phyloP scores from a whole-genome alignment of 352 stramenopile species.

The Globisporangium echinulatum region DNA sequence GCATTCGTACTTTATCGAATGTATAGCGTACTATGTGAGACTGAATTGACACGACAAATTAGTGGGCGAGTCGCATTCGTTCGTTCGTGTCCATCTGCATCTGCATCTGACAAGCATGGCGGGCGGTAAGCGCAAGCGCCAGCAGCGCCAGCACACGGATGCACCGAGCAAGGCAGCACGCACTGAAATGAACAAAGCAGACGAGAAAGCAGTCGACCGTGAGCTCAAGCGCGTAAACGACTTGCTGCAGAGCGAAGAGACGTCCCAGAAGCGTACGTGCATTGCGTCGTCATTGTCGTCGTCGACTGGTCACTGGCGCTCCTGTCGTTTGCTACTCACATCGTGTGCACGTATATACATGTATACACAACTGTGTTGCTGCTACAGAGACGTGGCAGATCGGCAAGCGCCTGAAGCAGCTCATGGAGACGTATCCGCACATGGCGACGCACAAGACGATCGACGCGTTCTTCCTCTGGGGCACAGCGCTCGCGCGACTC shows the following conservation, averaged over 20 bases:
- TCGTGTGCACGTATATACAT: conserved; percentile 2
- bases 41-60: no score
- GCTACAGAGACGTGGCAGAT: conserved; percentile 78
- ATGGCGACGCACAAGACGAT: conserved; percentile 50
- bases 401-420: conserved; percentile 74
- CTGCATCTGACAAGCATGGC: neutral
- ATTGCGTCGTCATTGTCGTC: neutral
- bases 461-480: conserved; percentile 79
- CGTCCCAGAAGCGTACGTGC: conserved; percentile 45
- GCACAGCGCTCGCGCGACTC: conserved; percentile 63
- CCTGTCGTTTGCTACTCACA: neutral
- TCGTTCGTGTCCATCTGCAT: neutral
- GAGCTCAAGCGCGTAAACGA: conserved; percentile 48
- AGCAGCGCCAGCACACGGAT: neutral
- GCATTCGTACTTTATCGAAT: no score
- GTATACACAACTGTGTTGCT: neutral
- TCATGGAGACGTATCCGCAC: conserved; percentile 52
- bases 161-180: conserved; percentile 6
- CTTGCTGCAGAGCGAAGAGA: conserved; percentile 57
- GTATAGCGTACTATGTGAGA: no score
- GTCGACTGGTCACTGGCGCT: neutral
- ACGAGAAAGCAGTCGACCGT: conserved; percentile 16
- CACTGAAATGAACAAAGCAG: neutral
- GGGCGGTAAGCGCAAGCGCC: conserved; percentile 12
- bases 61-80: neutral